Evolutionary conservation across 208 protist genomes (phyloP).

Genomic region (Crithidia acanthocephali): DNA sequence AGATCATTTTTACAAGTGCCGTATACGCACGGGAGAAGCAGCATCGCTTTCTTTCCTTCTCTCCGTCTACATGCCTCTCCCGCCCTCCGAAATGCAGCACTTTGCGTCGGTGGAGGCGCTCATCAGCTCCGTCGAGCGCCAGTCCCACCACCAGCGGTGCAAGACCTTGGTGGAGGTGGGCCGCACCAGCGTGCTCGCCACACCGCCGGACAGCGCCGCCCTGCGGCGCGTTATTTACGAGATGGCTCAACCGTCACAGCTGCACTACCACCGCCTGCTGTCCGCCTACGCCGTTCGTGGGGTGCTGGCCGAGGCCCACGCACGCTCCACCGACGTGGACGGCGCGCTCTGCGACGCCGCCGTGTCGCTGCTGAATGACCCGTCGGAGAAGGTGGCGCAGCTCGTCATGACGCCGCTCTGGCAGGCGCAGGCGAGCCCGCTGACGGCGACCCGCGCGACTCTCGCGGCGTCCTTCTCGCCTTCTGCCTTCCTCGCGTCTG

Average conservation of each 20-base stretch:
- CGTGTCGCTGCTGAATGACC: conserved; percentile 12
- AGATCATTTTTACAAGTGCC: too few relatives aligned
- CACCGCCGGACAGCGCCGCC: not conserved
- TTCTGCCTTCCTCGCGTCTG: not conserved
- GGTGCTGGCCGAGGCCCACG: conserved; percentile 1
- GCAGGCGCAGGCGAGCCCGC: too few relatives aligned
- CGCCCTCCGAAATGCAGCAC: not conserved
- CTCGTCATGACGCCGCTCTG: conserved; percentile 19
- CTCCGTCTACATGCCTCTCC: not conserved
- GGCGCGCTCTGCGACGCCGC: not conserved
- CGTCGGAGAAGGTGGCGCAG: conserved; percentile 4
- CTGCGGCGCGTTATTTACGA: conserved; percentile 6
- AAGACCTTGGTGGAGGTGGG: conserved; percentile 18
- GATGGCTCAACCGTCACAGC: conserved; percentile 14
- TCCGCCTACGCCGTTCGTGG: conserved; percentile 33
- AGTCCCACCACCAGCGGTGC: conserved; percentile 19
- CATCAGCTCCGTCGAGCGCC: not conserved
- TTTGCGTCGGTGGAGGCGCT: conserved; percentile 2
- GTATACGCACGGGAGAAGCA: too few relatives aligned
- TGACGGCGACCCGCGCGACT: not conserved
- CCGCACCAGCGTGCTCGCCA: conserved; percentile 4
- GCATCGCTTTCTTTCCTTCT: not conserved
- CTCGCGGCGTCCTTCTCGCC: not conserved
- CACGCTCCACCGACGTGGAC: not conserved
- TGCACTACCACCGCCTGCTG: conserved; percentile 28